Base-by-base conservation (phyloP, 202 grass and related monocot species). In the Elaeis oleifera region DNA sequence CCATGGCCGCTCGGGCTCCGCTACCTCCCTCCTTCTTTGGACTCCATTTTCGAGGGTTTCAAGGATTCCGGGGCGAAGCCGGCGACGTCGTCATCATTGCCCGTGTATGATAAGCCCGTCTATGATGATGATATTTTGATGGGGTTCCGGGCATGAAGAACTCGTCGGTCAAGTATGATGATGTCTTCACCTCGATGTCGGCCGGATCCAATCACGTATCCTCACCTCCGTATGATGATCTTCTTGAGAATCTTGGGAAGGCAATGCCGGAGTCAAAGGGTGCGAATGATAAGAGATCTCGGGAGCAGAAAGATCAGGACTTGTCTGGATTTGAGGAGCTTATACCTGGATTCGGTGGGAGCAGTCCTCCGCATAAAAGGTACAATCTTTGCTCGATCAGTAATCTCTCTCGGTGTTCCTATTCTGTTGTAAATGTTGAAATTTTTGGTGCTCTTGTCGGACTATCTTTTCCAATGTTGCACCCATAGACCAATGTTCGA, bases 41-140 rank as follows among this genome's bases (percentile, higher is more conserved):
- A 78, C 57, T 61, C 76, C 56, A 63, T 90, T 16, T 90, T 85
- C 51, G 75, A 79, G 49, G 81, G 75, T 0, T 83, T 77, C 76
- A 60, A 66, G 52, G 75, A 70, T 57, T 49, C 78, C 18, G 51
- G 26, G 24, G 9, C 70, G 19, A 71, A 75, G 49, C 16, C 74
- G 58, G 52, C 49, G 39, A 25, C 60, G 19, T 57, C 49, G 9
- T 31, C 60, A 44, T 66, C 59, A 23, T 54, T 21, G 26, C 68
- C 68, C 48, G 53, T 78, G 39, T 78, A 65, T 49, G 76, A 78
- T 29, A 78, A 66, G 76, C 76, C 76, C 1, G 54, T 78, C 19
- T 78, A 71, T 23, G 76, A 78, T 22, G 68, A 71, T 6, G 76
- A 78, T 17, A 32, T 48, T 18, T 71, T 54, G n/a, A 53, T 0